phyloP scores from a whole-genome alignment of 345 rosid species.

The Noccaea caerulescens region DNA sequence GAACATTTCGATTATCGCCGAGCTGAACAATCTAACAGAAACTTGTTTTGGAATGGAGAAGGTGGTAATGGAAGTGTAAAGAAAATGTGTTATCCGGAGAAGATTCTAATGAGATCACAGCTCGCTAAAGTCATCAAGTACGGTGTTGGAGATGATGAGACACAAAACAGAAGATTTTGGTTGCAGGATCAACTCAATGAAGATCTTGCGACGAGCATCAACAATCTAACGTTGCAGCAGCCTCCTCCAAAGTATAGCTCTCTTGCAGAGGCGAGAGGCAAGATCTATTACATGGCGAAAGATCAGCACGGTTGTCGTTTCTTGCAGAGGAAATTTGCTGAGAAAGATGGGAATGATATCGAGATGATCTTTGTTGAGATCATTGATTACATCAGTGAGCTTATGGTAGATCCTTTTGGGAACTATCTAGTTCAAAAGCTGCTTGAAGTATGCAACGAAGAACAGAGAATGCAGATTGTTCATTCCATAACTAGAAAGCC shows the following conservation, averaged over 20 bases:
- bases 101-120: conserved; percentile 63
- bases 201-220: conserved; percentile 45
- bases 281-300: conserved; percentile 65
- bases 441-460: conserved; percentile 76
- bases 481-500: conserved; percentile 57
- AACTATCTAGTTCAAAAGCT: conserved; percentile 79
- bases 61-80: conserved; percentile 44
- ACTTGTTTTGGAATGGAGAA: conserved; percentile 47
- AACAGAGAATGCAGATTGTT: conserved; percentile 65
- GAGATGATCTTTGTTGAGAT: conserved; percentile 68
- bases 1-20: conserved; percentile 52
- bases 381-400: conserved; percentile 65
- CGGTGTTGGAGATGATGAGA: conserved; percentile 51
- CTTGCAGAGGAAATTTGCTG: conserved; percentile 68
- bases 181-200: conserved; percentile 53
- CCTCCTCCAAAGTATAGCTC: conserved; percentile 50
- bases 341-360: conserved; percentile 59
- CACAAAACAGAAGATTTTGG: conserved; percentile 48
- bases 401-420: conserved; percentile 80
- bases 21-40: conserved; percentile 56
- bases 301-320: conserved; percentile 83
- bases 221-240: conserved; percentile 49
- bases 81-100: conserved; percentile 59
- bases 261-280: conserved; percentile 61
- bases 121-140: conserved; percentile 55